Base-by-base conservation (phyloP, 306 rosid species). In the Spatholobus suberectus region DNA sequence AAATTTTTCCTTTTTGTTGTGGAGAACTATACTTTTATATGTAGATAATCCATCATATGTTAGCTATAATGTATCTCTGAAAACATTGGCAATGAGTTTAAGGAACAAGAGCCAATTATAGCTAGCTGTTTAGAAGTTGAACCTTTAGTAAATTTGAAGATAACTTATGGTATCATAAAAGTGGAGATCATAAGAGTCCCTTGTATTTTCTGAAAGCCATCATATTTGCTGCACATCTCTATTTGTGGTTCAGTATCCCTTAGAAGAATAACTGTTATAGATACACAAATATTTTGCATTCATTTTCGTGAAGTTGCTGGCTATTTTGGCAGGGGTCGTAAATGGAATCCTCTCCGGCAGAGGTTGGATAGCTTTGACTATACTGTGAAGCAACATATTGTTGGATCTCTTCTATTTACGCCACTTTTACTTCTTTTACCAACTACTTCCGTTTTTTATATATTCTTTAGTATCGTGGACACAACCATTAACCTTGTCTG, bases 291-390 rank as follows among this genome's bases (percentile, higher is more conserved):
- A 75, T 67, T 59, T 70, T 70, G 61, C 67, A 24, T 24, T 1
- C 49, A 54, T 44, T 71, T 81, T 82, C 72, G 63, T 58, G 11
- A 47, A 51, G 44, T 79, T 80, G 71, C 55, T 83, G 77, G 78
- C 11, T 75, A 67, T 81, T 57, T 82, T 90, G 52, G 79, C 98
- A 93, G 99, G 89, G 98, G 98, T 71, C 96, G 85, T 73, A 96
- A 96, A 88, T 91, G 90, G 97, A 96, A 96, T 87, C 99, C 98
- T 88, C 98, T 93, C 76, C 96, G 97, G 17, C 89, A 89, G 88
- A 92, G 98, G 86, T 85, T 96, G 79, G 99, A 93, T 87, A 93
- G 96, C 84, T 93, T 93, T 83, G 94, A 93, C 85, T 96, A 96
- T 91, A 88, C 90, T 24, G 91, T 93, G 89, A 96, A 92, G 87